Evolutionary conservation across 2,329 filamentous ascomycete species (phyloP).

Genomic region (Incumbomyces delicatus): DNA sequence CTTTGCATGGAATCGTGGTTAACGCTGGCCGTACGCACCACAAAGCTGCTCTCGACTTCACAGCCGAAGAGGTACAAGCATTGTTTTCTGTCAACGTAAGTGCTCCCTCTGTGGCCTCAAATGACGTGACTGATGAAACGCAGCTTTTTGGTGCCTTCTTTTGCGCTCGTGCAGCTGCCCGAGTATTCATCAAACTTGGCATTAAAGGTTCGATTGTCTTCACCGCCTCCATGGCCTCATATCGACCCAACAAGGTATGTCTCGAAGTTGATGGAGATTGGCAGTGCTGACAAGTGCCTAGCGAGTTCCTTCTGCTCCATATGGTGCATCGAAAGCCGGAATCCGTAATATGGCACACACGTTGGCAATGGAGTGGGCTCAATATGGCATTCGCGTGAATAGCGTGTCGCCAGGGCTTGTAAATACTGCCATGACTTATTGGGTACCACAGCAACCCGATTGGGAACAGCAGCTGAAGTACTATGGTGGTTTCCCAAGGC

Average conservation of each 20-base stretch:
- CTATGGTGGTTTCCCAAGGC: constrained; percentile 44
- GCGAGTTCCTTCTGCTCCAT: constrained; percentile 30
- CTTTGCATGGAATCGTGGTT: constrained; percentile 41
- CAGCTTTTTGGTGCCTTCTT: constrained; percentile 38
- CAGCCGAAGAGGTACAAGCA: constrained; percentile 37
- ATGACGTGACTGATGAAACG: constrained; percentile 4
- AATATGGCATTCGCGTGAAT: constrained; percentile 24
- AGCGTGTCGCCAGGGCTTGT: constrained; percentile 21
- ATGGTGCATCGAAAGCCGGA: constrained; percentile 37
- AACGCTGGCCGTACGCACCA: constrained; percentile 45
- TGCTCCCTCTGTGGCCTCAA: not conserved
- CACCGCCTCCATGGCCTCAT: constrained; percentile 39
- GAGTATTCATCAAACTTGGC: constrained; percentile 37
- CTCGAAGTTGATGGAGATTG: not conserved
- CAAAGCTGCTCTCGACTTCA: constrained; percentile 43
- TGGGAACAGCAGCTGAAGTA: constrained; percentile 46
- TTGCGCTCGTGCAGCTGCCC: constrained; percentile 33
- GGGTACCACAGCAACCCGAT: constrained; percentile 39
- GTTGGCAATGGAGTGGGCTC: constrained; percentile 30
- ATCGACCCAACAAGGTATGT: constrained; percentile 35
- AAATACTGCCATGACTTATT: constrained; percentile 38
- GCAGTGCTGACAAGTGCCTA: not conserved
- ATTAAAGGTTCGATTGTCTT: constrained; percentile 39
- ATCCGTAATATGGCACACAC: constrained; percentile 34
- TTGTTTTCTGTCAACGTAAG: constrained; percentile 34